Base-by-base conservation (phyloP, 2,329 filamentous ascomycete species). In the Coniochaeta sp. region DNA sequence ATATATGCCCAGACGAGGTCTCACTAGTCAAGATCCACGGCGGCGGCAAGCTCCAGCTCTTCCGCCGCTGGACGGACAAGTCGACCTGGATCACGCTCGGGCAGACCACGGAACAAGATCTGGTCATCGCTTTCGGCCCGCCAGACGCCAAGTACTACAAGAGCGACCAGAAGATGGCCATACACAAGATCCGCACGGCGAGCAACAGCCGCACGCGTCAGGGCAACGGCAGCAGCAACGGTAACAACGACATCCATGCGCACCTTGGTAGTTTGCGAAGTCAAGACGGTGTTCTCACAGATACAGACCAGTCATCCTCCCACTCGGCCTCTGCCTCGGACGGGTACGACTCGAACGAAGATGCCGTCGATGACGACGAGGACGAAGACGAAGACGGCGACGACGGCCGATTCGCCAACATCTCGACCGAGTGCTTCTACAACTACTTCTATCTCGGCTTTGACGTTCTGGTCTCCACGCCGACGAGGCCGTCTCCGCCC, bases 371-470 rank as follows among this genome's bases (percentile, higher is more conserved):
- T 24, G 89, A 91, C 68, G 85, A 86, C 60, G 85, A 86, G 1
- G 89, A 90, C 26, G 81, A 81, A 26, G 81, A 80, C 33, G 79
- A 83, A 24, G 81, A 77, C 2, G 71, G 85, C 17, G 82, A 85
- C 50, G 86, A 86, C 33, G 82, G 84, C 33, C 70, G 77, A 3
- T 76, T 77, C 1, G 77, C 79, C 64, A 77, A 80, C 71, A 66
- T 86, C 3, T 84, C 86, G 1, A 83, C 86, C 4, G 91, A 96
- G 70, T 92, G 88, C 65, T 99, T 98, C 72, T 97, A 95, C 75
- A 98, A 98, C 72, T 99, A 99, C 72, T 99, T 97, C 71, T 89
- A 93, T 65, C 88, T 96, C 63, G 95, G 95, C 1, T 96, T 99
- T 69, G 95, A 99, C 72, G 84, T 97, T 11, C 81, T 98, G 6